Evolutionary conservation across 371 early-diverging fungal genomes (phyloP), one percentile per base, ranked within the genome.

Genomic region (Actinomortierella ambigua): DNA sequence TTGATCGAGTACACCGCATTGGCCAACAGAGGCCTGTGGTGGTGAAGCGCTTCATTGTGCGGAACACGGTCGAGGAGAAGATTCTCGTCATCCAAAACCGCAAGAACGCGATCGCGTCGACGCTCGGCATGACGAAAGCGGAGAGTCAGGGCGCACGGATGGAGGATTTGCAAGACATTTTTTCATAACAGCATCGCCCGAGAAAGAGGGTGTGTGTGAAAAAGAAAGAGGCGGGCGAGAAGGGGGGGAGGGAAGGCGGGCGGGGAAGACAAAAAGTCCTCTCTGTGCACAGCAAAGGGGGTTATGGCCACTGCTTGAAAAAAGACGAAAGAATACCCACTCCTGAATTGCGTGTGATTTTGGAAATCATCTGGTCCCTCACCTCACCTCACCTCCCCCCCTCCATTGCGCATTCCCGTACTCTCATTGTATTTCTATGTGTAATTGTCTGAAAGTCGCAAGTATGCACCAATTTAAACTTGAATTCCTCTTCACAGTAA

Each of bases 1-100:
- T 94, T 63, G 96, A 95, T 69, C 85, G 96, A 27, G 88, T 92
- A 4, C 92, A 94, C 68, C 83, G 96, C 13, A 68, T 95, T 8
- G 95, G 95, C 0, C 95, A 96, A 69, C 81, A 68, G 28, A 68
- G 79, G 41, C 81, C 82, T 22, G 91, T 90, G 6, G 44, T 79
- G 39, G 87, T 90, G 14, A 79, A 80, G 23, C 75, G 88, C 62
- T 73, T 89, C 15, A 76, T 84, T 56, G 79, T 90, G 42, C 63
- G 81, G 20, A 68, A 81, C 13, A 83, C 86, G 17, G 82, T 90
- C 14, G 90, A 90, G 61, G 81, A 86, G 57, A 83, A 85, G 56
- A 89, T 90, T 26, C 56, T 88, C 50, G 80, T 69, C 14, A 83
- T 88, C 28, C 88, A 88, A 62, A 71, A 81, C 50, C 76, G 82